Evolutionary conservation across 129 eudicot species (phyloP).

Genomic region (Centaurea solstitialis): DNA sequence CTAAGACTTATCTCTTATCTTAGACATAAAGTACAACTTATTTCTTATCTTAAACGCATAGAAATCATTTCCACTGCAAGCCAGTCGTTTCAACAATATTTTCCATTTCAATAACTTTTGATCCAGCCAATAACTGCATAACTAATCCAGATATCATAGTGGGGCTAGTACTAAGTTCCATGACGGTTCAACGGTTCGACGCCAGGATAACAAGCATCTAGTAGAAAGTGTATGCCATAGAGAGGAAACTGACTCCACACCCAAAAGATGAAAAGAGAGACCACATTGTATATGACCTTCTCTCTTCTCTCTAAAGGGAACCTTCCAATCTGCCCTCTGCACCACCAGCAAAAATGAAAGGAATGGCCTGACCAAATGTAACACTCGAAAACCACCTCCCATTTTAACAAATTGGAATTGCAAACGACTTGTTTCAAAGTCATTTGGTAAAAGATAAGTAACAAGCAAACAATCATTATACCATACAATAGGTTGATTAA

Average conservation of each 20-base stretch:
- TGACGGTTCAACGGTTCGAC: constrained; percentile 57
- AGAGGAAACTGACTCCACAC: constrained; percentile 69
- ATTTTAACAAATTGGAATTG: constrained; percentile 23
- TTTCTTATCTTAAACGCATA: too few relatives aligned
- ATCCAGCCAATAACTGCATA: constrained; percentile 50
- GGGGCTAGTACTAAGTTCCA: constrained; percentile 57
- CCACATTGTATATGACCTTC: constrained; percentile 60
- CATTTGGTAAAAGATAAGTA: constrained; percentile 5
- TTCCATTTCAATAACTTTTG: constrained; percentile 52
- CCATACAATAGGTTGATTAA: not conserved
- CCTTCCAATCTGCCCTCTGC: constrained; percentile 52
- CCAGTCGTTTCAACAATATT: too few relatives aligned
- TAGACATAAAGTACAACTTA: too few relatives aligned
- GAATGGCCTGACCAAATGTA: constrained; percentile 60
- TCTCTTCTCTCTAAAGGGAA: constrained; percentile 63
- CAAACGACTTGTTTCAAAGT: constrained; percentile 3
- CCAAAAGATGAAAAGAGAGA: constrained; percentile 56
- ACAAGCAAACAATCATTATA: constrained; percentile 2
- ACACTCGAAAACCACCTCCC: constrained; percentile 60
- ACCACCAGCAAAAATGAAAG: constrained; percentile 52
- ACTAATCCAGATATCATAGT: constrained; percentile 55
- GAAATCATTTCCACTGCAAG: too few relatives aligned
- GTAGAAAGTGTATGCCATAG: constrained; percentile 67
- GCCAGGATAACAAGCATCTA: constrained; percentile 68
- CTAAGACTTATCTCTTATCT: too few relatives aligned